Base-by-base conservation (phyloP, 306 rosid species). In the Luffa acutangula region DNA sequence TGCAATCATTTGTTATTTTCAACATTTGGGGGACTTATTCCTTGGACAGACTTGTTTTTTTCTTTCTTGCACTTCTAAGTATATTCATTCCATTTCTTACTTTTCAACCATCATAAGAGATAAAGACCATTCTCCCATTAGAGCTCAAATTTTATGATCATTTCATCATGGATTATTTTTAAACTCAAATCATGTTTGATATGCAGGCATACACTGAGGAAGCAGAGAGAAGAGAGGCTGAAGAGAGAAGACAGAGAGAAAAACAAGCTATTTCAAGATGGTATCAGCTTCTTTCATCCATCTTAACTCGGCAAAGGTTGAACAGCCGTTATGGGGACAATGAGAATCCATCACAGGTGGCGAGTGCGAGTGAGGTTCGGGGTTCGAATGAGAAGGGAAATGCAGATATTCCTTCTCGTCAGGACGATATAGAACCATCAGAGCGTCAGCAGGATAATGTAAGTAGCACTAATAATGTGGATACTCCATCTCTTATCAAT, bases 231-330 rank as follows among this genome's bases (percentile, higher is more conserved):
- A 84, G 90, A 43, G 85, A 85, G 57, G 92, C 88, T 39, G 89
- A 88, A 75, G 98, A 94, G 81, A 94, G 87, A 87, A 92, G 80
- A 87, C 86, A 67, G 78, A 86, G 88, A 41, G 97, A 94, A 87
- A 79, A 78, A 33, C 89, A 89, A 84, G 97, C 95, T 69, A 87
- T 88, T 45, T 81, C 85, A 42, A 89, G 90, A 71, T 94, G 98
- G 97, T 92, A 94, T 88, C 97, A 94, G 88, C 97, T 94, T 83
- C 92, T 94, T 77, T 94, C 92, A 6, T 94, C 97, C 4, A 79
- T 92, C 66, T 81, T 92, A 80, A 94, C 95, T 80, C 93, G 97
- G 73, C 93, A 94, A 84, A 87, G 97, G 84, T 87, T 94, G 83
- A 84, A 86, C 17, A 87, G 85, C 69, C 90, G 89, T 25, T 94